Percentiles rank a stretch among this genome's conserved stretches.
Conservation (phyloP, 116 monocot species). For the Papilionanthe hybrid region DNA sequence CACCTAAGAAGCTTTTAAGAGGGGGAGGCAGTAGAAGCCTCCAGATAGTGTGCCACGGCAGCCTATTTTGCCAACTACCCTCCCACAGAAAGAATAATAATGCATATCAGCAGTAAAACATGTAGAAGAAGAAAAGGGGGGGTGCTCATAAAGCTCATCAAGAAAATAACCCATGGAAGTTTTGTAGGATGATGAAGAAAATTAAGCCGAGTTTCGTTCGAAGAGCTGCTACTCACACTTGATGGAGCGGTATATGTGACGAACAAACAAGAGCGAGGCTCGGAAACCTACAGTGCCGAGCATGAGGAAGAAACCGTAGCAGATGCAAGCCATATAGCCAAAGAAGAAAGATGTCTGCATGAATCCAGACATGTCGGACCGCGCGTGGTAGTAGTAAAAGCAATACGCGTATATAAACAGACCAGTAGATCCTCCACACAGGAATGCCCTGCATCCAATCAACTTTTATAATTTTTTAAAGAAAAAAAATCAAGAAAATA, state of each 20-base stretch:
- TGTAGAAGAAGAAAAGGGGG: neutral
- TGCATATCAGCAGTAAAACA: neutral
- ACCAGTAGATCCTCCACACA: constrained; percentile 28
- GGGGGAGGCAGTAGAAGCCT: neutral
- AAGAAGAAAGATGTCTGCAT: constrained; percentile 34
- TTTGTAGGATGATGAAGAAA: neutral
- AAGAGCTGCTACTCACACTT: constrained; percentile 22
- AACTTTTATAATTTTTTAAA: neutral
- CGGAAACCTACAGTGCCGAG: constrained; percentile 26
- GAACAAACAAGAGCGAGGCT: constrained; percentile 21
- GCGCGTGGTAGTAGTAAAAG: constrained; percentile 30
- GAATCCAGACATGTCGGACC: constrained; percentile 31
- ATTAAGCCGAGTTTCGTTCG: neutral
- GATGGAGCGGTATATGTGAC: constrained; percentile 29
- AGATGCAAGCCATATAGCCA: constrained; percentile 32
- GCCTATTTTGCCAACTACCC: neutral
- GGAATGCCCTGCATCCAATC: constrained; percentile 17
- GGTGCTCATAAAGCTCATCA: neutral
- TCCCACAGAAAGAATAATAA: neutral
- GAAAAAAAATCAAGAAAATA: neutral
- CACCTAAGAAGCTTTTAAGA: neutral
- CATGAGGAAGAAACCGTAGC: constrained; percentile 33
- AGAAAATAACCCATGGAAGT: neutral
- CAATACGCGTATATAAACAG: constrained; percentile 26
- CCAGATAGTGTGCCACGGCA: no score